Evolutionary conservation across 1,139 yeast species (phyloP).

Genomic region (Candida sojae): DNA sequence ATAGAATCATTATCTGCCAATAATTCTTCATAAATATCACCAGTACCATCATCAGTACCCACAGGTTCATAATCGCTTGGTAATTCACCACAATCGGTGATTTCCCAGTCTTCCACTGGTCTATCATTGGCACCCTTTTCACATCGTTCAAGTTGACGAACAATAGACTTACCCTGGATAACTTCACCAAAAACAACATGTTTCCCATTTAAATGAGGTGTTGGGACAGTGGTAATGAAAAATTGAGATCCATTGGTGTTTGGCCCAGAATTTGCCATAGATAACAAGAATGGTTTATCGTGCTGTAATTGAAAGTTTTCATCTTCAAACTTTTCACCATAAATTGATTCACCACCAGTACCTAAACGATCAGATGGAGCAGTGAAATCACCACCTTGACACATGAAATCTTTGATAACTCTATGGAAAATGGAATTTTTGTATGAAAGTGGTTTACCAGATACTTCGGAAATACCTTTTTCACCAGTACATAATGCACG

Average conservation of each 20-base stretch:
- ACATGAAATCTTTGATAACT: conserved; percentile 88
- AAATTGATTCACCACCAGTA: conserved; percentile 92
- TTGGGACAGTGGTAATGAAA: conserved; percentile 83
- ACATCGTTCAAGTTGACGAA: conserved; percentile 72
- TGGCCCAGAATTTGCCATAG: conserved; percentile 98
- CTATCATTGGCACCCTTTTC: conserved; percentile 64
- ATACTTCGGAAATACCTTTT: too few relatives aligned
- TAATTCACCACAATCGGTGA: conserved; percentile 79
- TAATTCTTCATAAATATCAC: conserved; percentile 79
- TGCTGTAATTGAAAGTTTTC: conserved; percentile 80
- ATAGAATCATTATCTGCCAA: conserved; percentile 73
- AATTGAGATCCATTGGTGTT: conserved; percentile 96
- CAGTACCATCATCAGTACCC: conserved; percentile 71
- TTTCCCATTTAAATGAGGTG: conserved; percentile 87
- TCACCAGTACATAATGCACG: too few relatives aligned
- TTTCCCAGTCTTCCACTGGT: conserved; percentile 66
- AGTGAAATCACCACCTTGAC: conserved; percentile 97
- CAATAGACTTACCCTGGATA: conserved; percentile 76
- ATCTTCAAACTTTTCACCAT: conserved; percentile 94
- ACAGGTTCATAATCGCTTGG: conserved; percentile 56
- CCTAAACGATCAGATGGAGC: conserved; percentile 60
- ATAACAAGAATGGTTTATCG: conserved; percentile 80
- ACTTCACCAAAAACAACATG: conserved; percentile 97
- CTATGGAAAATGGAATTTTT: conserved; percentile 57
- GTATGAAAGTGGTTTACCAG: too few relatives aligned